These are phyloP conservation scores for Triticum timopheevii DNA, from an alignment of 176 grass and related monocot genomes.

Conservation along the genomic window DNA sequence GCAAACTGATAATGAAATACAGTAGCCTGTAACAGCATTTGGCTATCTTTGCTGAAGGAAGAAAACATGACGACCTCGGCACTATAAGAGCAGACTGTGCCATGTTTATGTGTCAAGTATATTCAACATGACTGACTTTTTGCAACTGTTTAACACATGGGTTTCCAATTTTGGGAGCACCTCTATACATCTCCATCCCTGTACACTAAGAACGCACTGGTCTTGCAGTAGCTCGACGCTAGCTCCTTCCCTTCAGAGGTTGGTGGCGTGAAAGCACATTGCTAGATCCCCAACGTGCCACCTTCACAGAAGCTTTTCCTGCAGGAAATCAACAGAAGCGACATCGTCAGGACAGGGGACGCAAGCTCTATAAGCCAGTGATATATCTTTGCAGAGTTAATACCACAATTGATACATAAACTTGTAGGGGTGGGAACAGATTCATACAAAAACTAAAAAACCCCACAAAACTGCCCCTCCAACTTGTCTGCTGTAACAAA, in stretches of 20 bases:
- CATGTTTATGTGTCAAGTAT: neutral
- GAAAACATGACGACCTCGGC: neutral
- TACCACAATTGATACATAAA: no score
- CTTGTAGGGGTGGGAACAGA: no score
- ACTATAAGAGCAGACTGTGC: neutral
- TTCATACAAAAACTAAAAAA: no score
- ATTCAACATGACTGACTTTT: neutral
- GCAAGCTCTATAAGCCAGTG: neutral
- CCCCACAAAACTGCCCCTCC: no score
- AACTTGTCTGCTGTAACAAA: no score
- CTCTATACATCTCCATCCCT: conserved; percentile 43
- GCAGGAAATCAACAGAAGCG: neutral
- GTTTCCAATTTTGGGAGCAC: neutral
- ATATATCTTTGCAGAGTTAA: neutral
- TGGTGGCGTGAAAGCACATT: conserved; percentile 80
- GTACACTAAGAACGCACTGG: conserved; percentile 70
- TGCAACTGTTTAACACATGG: conserved; percentile 6
- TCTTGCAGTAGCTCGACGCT: conserved; percentile 63
- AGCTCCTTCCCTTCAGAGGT: conserved; percentile 64
- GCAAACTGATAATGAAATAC: neutral
- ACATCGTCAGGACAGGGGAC: neutral
- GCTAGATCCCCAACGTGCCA: conserved; percentile 32
- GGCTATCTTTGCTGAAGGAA: neutral
- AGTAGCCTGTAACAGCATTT: neutral
- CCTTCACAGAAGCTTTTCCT: conserved; percentile 58